These are phyloP conservation scores for Globisporangium polare DNA, from an alignment of 352 stramenopile genomes.

Conservation along the genomic window DNA sequence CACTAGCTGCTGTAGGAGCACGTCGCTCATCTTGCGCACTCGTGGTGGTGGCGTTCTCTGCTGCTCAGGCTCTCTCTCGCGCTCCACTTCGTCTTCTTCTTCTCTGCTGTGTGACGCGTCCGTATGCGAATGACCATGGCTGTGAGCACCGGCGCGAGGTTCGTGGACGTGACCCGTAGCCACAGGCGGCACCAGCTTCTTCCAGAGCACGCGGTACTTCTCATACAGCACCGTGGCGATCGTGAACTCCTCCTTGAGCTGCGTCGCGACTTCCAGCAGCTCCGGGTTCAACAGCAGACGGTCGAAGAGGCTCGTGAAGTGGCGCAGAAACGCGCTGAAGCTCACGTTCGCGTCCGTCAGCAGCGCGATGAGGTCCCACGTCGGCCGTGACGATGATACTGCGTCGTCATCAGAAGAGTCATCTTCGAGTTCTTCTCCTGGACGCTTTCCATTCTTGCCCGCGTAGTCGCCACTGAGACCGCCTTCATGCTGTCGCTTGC, in stretches of 20 bases:
- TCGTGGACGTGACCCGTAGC: slow-evolving; percentile 10
- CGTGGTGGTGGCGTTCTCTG: slow-evolving; percentile 2
- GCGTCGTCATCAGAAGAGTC: not conserved
- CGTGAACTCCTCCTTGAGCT: slow-evolving; percentile 81
- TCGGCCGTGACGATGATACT: not conserved
- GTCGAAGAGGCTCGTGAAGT: slow-evolving; percentile 79
- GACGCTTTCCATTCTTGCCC: not conserved
- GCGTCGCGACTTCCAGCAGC: slow-evolving; percentile 59
- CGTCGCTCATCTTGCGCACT: slow-evolving; percentile 15
- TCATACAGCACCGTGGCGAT: slow-evolving; percentile 68
- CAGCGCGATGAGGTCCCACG: slow-evolving; percentile 33
- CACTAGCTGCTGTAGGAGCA: slow-evolving; percentile 11
- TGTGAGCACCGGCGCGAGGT: not conserved
- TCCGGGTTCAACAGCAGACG: slow-evolving; percentile 69
- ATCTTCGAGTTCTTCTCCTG: not conserved
- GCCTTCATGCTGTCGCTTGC: not conserved
- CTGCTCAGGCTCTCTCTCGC: slow-evolving; percentile 14
- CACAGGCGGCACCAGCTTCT: slow-evolving; percentile 21
- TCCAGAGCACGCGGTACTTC: slow-evolving; percentile 73
- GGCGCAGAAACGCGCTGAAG: slow-evolving; percentile 59
- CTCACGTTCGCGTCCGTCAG: slow-evolving; percentile 50
- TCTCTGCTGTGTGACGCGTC: slow-evolving; percentile 13
- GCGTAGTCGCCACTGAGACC: not conserved
- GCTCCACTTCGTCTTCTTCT: slow-evolving; percentile 2
- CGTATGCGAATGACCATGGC: slow-evolving; percentile 17